Conservation (phyloP, 768 basidiomycete genomes). For the Russula earlei region DNA sequence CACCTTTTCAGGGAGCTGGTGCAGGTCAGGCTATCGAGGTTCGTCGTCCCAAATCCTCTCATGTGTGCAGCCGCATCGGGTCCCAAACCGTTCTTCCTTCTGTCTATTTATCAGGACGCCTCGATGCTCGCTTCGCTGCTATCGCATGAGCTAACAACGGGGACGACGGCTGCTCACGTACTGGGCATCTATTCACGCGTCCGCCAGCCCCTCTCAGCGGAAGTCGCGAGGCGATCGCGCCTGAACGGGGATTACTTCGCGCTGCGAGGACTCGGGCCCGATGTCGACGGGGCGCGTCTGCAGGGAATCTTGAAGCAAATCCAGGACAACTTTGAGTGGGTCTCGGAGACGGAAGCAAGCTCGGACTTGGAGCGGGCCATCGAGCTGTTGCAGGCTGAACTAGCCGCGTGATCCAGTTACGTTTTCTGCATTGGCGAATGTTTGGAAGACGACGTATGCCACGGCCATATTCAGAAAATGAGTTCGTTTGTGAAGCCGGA, state of each 20-base stretch:
- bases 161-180: constrained; percentile 19
- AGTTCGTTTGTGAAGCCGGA: not conserved
- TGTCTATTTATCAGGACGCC: constrained; percentile 31
- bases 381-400: not conserved
- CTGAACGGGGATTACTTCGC: constrained; percentile 25
- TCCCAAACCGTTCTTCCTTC: not conserved
- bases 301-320: not conserved
- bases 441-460: too few species aligned
- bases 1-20: constrained; percentile 37
- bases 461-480: not conserved
- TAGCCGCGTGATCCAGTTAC: not conserved
- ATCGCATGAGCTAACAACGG: constrained; percentile 31
- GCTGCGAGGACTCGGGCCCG: constrained; percentile 9
- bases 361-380: not conserved
- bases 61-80: not conserved
- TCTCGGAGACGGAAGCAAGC: constrained; percentile 3
- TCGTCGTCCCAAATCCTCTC: constrained; percentile 17
- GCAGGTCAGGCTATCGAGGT: constrained; percentile 38
- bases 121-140: constrained; percentile 33
- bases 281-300: not conserved
- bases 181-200: constrained; percentile 27
- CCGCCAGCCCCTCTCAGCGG: constrained; percentile 25
- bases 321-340: constrained; percentile 12
- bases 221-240: constrained; percentile 23
- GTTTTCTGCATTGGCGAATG: not conserved